Evolutionary conservation across 495 filamentous ascomycete species (phyloP), one percentile per base, ranked within the genome.

Genomic region (Annulohypoxylon bovei): DNA sequence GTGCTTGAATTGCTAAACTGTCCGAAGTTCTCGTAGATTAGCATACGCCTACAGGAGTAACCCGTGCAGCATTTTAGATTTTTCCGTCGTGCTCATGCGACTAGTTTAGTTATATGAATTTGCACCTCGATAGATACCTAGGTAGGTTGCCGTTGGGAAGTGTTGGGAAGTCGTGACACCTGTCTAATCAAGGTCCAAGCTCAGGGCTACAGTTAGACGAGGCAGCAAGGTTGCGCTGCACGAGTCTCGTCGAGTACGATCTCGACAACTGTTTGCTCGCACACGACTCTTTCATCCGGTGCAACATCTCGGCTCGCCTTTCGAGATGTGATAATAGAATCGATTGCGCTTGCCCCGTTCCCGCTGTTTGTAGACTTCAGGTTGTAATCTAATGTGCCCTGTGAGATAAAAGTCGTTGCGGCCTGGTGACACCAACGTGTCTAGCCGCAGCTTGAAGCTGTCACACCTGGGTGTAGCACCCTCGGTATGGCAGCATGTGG

Each of bases 191-290:
- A 47, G 28, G 22, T 37, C 12, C 37, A 28, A 22, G 25, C 27
- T 20, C 16, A 23, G 40, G 28, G 47, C 7, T 16, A 11, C 35
- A 42, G 52, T 55, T 37, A 23, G 30, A 55, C 28, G 30, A 4
- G 8, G n/a, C n/a, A n/a, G n/a, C n/a, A 20, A 20, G 6, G 12
- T 53, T 14, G 49, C 32, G 49, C 4, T 27, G 14, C 49, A 11
- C 20, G 16, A 2, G 9, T 56, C n/a, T 33, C 49, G 23, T 54
- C 64, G 46, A 61, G 64, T 60, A 61, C 39, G 9, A 46, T 61
- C 27, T 18, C 23, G 46, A 60, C 23, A 44, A 40, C 28, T 61
- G 56, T 67, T 61, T 61, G 55, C 47, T 47, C 6, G 12, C 9
- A 2, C 9, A 35, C 54, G 4, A 59, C 28, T 32, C 16, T 11